These are phyloP conservation scores for Hylodesmum podocarpum DNA, from an alignment of 306 rosid species.

Conservation along the genomic window DNA sequence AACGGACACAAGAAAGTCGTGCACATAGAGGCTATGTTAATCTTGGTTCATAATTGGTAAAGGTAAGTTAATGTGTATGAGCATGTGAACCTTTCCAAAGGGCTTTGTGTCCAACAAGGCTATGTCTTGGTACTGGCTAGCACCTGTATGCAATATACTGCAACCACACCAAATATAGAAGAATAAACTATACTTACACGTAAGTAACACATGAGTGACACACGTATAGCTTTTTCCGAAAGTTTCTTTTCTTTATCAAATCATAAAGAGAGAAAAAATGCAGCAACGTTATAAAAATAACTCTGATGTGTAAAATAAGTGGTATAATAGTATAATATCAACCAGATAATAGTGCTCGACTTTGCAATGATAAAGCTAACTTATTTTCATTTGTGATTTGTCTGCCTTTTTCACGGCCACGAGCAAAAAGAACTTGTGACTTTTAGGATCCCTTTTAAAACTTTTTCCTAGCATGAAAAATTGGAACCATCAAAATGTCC, in stretches of 20 bases:
- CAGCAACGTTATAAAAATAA: neutral
- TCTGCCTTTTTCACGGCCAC: conserved; percentile 64
- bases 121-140: conserved; percentile 90
- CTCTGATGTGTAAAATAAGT: neutral
- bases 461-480: conserved; percentile 27
- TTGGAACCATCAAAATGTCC: conserved; percentile 19
- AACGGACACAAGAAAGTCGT: neutral
- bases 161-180: conserved; percentile 19
- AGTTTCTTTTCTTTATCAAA: neutral
- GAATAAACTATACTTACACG: neutral
- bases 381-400: conserved; percentile 27
- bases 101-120: conserved; percentile 97
- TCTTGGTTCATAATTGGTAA: neutral
- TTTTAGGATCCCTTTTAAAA: conserved; percentile 35
- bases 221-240: neutral
- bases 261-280: neutral
- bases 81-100: conserved; percentile 72
- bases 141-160: conserved; percentile 93
- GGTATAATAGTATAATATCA: neutral
- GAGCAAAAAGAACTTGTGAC: conserved; percentile 37
- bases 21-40: neutral
- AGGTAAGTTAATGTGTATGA: neutral
- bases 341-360: conserved; percentile 24
- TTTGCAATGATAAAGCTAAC: neutral
- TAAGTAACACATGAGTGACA: neutral